Conservation (phyloP, 805 yeast genomes). For the Yarrowia osloensis region DNA sequence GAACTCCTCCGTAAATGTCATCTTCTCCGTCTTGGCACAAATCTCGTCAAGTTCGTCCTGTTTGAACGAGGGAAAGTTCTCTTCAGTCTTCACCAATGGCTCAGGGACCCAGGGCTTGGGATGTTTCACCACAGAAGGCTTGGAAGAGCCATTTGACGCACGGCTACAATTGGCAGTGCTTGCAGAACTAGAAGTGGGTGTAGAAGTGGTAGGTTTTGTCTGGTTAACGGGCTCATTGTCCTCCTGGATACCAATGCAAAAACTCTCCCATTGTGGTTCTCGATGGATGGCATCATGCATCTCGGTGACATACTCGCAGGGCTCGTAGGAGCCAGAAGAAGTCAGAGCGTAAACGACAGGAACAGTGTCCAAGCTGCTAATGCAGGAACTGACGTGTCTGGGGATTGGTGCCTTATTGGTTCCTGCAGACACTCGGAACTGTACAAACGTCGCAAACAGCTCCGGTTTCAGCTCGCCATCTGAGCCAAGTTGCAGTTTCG, state of each 20-base stretch:
- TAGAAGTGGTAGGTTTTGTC: not conserved
- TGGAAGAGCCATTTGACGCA: not conserved
- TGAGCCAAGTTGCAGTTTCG: not conserved
- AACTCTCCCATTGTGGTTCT: not conserved
- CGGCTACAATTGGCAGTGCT: not conserved
- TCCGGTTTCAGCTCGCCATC: not conserved
- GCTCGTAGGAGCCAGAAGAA: not conserved
- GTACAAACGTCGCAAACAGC: not conserved
- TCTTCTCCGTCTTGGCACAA: not conserved
- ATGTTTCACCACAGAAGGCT: not conserved
- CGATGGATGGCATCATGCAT: not conserved
- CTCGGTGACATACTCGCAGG: not conserved
- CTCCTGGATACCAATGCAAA: not conserved
- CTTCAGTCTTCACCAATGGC: not conserved
- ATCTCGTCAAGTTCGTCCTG: not conserved
- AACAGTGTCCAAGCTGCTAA: not conserved
- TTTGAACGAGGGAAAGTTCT: not conserved
- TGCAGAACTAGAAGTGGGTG: not conserved
- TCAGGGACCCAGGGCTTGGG: constrained; percentile 9
- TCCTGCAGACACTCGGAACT: not conserved
- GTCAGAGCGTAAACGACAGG: not conserved
- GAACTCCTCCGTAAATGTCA: not conserved
- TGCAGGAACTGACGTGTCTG: not conserved
- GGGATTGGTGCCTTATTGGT: not conserved
- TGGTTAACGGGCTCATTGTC: not conserved